Base-by-base conservation (phyloP, 177 flowering plant genomes). In the Tripterygium wilfordii region DNA sequence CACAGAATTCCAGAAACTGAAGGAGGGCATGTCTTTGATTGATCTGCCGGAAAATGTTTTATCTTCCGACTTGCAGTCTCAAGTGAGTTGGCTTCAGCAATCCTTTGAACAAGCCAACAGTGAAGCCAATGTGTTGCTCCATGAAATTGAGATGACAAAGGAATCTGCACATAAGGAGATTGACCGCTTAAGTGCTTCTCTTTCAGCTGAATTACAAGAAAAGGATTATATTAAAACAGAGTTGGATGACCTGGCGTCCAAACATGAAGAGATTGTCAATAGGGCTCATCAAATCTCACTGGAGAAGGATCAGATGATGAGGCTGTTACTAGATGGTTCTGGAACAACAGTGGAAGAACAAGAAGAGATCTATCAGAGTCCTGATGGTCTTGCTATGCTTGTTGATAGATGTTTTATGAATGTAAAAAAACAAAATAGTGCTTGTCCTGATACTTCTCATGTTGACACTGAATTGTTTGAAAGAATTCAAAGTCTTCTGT, bases 21-120 rank as follows among this genome's bases (percentile, higher is more conserved):
- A 66, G 35, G 77, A 74, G 56, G 70, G 49, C 28, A 51, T 87
- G 15, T 57, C 66, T 46, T 41, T 45, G 7, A 45, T 78, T 50
- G 68, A 79, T 41, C 53, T 78, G 26, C 91, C 96, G 9, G 88
- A 80, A 67, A 58, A 54, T 44, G 61, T 77, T 48, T 53, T 65
- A 36, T 69, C 66, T 38, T 57, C 73, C 29, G 71, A 66, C 39
- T 42, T 74, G 40, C 85, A 62, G 48, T 57, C 76, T 36, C 75
- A 62, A 51, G 44, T 86, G 7, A 44, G 36, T 42, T 85, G 91
- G 91, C 74, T 88, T 41, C 54, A 49, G 58, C 76, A 82, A 36
- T 85, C 95, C 35, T 67, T 70, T 57, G 44, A 49, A 36, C 65
- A 65, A 42, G 74, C 83, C 35, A 76, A 61, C 47, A 67, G 58